Evolutionary conservation across 2,329 filamentous ascomycete species (phyloP).

Genomic region (Colletotrichum sp.): DNA sequence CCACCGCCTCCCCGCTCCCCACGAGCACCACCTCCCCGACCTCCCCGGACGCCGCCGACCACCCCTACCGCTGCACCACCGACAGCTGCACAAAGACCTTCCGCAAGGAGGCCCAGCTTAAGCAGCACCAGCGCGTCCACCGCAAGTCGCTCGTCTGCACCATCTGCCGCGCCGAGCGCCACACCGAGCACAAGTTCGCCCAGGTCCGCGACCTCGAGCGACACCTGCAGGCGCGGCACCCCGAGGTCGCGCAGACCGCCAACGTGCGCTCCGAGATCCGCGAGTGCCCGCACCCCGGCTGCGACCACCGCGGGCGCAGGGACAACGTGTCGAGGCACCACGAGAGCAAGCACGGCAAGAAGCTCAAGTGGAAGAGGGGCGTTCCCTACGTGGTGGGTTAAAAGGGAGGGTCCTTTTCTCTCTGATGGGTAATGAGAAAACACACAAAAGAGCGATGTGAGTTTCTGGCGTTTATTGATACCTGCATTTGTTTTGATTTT

Average conservation of each 20-base stretch:
- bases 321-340: constrained; percentile 24
- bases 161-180: constrained; percentile 20
- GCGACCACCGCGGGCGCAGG: constrained; percentile 19
- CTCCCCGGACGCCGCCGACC: constrained; percentile 1
- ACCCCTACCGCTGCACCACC: constrained; percentile 13
- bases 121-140: constrained; percentile 25
- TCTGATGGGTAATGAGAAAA: neutral
- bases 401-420: neutral
- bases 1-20: neutral
- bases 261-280: constrained; percentile 23
- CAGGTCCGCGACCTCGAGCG: constrained; percentile 25
- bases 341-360: constrained; percentile 22
- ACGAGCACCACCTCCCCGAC: neutral
- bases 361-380: constrained; percentile 23
- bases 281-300: constrained; percentile 19
- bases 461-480: constrained; percentile 8
- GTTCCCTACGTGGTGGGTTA: constrained; percentile 17
- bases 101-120: constrained; percentile 22
- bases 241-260: constrained; percentile 8
- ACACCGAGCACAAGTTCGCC: constrained; percentile 23
- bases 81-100: constrained; percentile 22
- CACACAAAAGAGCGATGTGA: constrained; percentile 1
- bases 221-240: constrained; percentile 23
- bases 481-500: neutral
- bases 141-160: constrained; percentile 20